A percentile compares a stretch with the other conserved stretches of the same genome.
Conservation (phyloP, 768 basidiomycete genomes). For the Lactifluus rugatus region DNA sequence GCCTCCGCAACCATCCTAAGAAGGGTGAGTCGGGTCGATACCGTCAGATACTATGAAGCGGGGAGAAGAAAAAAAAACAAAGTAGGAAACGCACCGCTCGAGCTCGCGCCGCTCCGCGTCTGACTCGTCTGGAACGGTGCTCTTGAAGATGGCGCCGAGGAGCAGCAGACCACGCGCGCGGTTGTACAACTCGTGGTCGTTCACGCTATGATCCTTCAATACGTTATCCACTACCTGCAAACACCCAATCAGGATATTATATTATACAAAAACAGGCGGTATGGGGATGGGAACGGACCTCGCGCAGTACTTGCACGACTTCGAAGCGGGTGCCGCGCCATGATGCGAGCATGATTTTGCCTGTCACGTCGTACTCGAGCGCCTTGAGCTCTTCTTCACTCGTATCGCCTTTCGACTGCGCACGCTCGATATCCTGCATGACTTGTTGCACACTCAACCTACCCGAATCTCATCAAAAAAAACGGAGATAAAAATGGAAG, state of each 20-base stretch:
- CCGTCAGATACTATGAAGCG: too few species aligned
- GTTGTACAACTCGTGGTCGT: slow-evolving; percentile 62
- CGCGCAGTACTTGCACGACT: slow-evolving; percentile 80
- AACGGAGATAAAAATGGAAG: too few species aligned
- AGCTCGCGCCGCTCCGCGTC: slow-evolving; percentile 92
- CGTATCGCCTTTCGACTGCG: slow-evolving; percentile 82
- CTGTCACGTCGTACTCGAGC: slow-evolving; percentile 87
- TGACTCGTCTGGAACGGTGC: slow-evolving; percentile 74
- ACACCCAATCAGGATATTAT: not conserved
- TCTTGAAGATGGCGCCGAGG: slow-evolving; percentile 85
- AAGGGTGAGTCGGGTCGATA: not conserved
- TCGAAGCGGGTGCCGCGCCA: slow-evolving; percentile 97
- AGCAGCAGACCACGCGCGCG: slow-evolving; percentile 86
- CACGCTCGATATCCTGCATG: slow-evolving; percentile 86
- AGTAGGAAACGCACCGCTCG: slow-evolving; percentile 73
- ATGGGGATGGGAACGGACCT: slow-evolving; percentile 31
- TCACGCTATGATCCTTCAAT: slow-evolving; percentile 64
- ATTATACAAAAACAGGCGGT: not conserved
- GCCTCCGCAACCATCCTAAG: slow-evolving; percentile 80
- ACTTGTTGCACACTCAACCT: slow-evolving; percentile 67
- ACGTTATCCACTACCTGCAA: slow-evolving; percentile 70
- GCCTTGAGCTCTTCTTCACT: slow-evolving; percentile 78
- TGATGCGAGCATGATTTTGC: slow-evolving; percentile 92
- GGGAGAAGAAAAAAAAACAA: not conserved
- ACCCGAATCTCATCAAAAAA: not conserved